Evolutionary conservation across 306 rosid genomes (phyloP), one percentile per base, ranked within the genome.

Genomic region (Vachellia pachyceras): DNA sequence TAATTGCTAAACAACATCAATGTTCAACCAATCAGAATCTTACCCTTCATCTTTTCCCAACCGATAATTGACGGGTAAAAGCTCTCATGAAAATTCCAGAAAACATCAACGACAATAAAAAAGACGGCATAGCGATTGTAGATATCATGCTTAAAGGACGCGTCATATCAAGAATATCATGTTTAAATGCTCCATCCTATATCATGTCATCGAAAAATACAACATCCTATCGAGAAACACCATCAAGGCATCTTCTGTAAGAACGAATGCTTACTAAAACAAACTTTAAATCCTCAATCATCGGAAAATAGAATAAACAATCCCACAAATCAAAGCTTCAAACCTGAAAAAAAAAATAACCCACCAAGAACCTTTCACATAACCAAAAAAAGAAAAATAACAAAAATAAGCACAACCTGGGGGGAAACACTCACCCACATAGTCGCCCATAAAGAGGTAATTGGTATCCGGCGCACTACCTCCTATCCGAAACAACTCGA

Each of bases 361-460:
- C 44, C 75, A 77, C 47, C 0, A 12, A 60, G 22, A 57, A 69
- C 36, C 42, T 49, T 54, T 20, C n/a, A 7, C 25, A 68, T 33
- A 12, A 35, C 36, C 6, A 50, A 14, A 33, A n/a, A 33, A 49
- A 11, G 18, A 13, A 54, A 64, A n/a, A 54, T 6, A 18, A 46
- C 3, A 61, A 25, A 11, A 29, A 33, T 11, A 33, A 12, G 68
- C 5, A 29, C 4, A 25, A 61, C 17, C 44, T 39, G 35, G 63
- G 33, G 33, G 49, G 52, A 41, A 82, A 61, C 55, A 78, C 97
- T 80, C 50, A 91, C 99, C 99, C 65, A 95, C 97, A 82, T 95
- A 95, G 82, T 95, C 99, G 68, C 99, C 99, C 99, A 95, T 95
- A 74, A 95, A 95, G 77, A 93, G 97, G 85, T 95, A 95, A 88